Percentiles rank a stretch among this genome's conserved stretches.
phyloP scores from a whole-genome alignment of 306 rosid species.

The Canavalia gladiata region DNA sequence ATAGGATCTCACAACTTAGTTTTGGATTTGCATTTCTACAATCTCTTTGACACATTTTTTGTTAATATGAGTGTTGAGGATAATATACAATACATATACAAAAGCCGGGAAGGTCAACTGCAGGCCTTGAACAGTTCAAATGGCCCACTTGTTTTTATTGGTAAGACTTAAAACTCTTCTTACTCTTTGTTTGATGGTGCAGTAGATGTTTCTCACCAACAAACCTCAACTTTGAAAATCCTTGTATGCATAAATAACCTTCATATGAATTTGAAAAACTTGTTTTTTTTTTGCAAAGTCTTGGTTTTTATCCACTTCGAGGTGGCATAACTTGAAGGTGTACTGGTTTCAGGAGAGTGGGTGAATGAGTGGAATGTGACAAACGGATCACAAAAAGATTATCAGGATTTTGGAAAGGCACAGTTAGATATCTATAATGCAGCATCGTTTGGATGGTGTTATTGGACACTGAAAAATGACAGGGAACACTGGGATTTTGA shows the following conservation, averaged over 20 bases:
- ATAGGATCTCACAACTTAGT: slow-evolving; percentile 55
- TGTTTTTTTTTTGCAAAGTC: not conserved
- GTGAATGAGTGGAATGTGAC: slow-evolving; percentile 64
- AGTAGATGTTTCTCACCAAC: slow-evolving; percentile 21
- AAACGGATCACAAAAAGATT: slow-evolving; percentile 68
- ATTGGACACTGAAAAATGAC: slow-evolving; percentile 87
- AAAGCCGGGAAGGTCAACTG: slow-evolving; percentile 73
- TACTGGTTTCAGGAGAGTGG: slow-evolving; percentile 60
- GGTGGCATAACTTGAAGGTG: slow-evolving; percentile 35
- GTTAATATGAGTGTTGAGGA: slow-evolving; percentile 73
- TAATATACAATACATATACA: slow-evolving; percentile 78
- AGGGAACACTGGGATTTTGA: slow-evolving; percentile 88
- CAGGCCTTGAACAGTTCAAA: slow-evolving; percentile 72
- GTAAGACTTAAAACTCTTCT: slow-evolving; percentile 48
- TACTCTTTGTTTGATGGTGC: not conserved
- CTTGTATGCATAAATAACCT: slow-evolving; percentile 15
- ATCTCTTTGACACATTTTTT: slow-evolving; percentile 79
- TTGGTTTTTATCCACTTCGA: not conserved
- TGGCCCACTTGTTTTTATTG: slow-evolving; percentile 81
- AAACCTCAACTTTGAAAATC: not conserved
- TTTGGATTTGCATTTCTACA: slow-evolving; percentile 62
- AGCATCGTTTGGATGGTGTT: slow-evolving; percentile 93
- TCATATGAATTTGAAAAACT: slow-evolving; percentile 4
- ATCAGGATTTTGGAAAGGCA: slow-evolving; percentile 76
- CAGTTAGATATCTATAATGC: slow-evolving; percentile 78